Evolutionary conservation across 352 stramenopile species (phyloP), one percentile per base, ranked within the genome.

Genomic region (Plasmopara viticola): DNA sequence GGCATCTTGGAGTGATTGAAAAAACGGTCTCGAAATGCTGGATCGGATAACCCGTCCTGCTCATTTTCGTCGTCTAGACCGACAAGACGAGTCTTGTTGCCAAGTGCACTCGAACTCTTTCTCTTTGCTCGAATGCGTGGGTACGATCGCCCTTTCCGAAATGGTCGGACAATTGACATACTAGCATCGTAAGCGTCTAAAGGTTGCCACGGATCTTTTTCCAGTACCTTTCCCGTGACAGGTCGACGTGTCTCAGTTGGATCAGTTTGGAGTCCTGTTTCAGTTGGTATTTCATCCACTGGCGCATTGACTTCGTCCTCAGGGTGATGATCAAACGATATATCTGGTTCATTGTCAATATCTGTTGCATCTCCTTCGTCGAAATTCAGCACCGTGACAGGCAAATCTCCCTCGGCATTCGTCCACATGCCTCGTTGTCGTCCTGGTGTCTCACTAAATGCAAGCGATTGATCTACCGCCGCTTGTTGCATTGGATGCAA

Each of bases 111-210:
- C 12, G 38, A 33, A 4, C 45, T 33, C 18, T 42, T 37, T 39
- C 58, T 72, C 48, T 70, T 66, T 48, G 56, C 64, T 15, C 63
- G 51, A 0, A 67, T 64, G 15, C 59, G 63, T 9, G 78, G 75
- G 41, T 86, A 92, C 33, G 78, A 87, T 39, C 76, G 56, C 0
- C 81, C 84, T 54, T 94, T 91, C 38, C 68, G 67, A 61, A 91
- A 91, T n/a, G 80, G 74, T 3, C 71, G 64, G 7, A 78, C 70
- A 7, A 74, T 78, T 9, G 77, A 74, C 6, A 72, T 64, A 44
- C 63, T 90, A 1, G 84, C 78, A 48, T 94, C 84, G 46, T 90
- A 94, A 13, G 84, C 71, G 48, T 94, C 84, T 7, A 94, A 51
- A 9, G 77, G 63, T 0, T 57, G 54, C 84, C 84, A 94, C 18